Base-by-base conservation (phyloP, 495 filamentous ascomycete genomes). In the Niebla homalea region DNA sequence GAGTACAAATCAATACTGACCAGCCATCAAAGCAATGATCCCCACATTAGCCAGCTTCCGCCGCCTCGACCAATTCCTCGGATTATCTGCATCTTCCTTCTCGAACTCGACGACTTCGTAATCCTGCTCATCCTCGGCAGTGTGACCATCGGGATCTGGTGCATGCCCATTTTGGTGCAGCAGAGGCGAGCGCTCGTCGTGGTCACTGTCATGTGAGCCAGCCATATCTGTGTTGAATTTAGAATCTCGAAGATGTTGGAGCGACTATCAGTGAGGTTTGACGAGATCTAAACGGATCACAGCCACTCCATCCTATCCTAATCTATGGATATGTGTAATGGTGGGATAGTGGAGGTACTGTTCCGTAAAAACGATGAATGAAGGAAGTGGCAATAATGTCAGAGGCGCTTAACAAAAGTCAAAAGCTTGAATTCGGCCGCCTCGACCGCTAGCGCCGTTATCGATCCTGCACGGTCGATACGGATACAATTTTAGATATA, bases 11-110 rank as follows among this genome's bases (percentile, higher is more conserved):
- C 3, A 36, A 22, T 5, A 42, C 61, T 36, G 26, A 61, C 63
- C 48, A 41, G 62, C 52, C 68, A 70, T 70, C 40, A 62, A 51
- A 15, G 67, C 68, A 36, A 70, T 65, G 40, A 70, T 58, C 11
- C 56, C 61, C 43, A 69, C 61, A 55, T 70, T 70, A 4, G 50
- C 48, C 36, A 67, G 44, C 41, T 70, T 70, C 44, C 63, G 58
- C 22, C 44, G 41, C 44, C 55, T 55, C 5, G 52, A 50, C 68
- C 68, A 70, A 49, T 57, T 57, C 21, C 62, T 53, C 21, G 68
- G 67, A 36, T 68, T 62, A 19, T 61, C 64, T 2, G 46, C 45
- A 49, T 70, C 67, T 25, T 62, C 57, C 32, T 68, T 57, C 5
- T 60, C 54, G 40, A 70, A 67, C 11, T 62, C 55, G 26, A 70